Evolutionary conservation across 1,284 basidiomycete species (phyloP), one percentile per base, ranked within the genome.

Genomic region (Ganoderma sinense): DNA sequence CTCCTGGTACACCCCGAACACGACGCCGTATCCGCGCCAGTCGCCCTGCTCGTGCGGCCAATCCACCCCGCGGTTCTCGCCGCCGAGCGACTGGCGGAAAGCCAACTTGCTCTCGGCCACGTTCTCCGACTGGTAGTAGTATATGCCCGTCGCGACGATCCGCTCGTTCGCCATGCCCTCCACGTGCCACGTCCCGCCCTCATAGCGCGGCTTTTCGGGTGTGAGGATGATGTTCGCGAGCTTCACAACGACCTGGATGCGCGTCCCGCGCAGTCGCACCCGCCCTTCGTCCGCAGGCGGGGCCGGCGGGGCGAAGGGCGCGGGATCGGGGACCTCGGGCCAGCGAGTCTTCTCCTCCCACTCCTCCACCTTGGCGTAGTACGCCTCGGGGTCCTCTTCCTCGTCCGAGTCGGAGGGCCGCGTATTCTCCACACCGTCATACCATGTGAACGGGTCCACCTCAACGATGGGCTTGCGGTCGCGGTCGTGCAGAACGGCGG

Each of bases 231-330:
- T 63, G 62, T 63, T 63, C 29, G 62, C 62, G 43, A 51, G 43
- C 33, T 63, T 63, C 64, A 86, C 82, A 64, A 89, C 86, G 18
- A 88, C 77, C 72, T 88, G 86, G 7, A 86, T 67, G 29, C n/a
- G 39, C 4, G 36, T 10, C 41, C 62, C 62, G 20, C 23, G 20
- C 20, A 63, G 43, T 13, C n/a, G 14, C 18, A 51, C 45, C 11
- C 41, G 40, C 14, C 18, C 43, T 68, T 31, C 77, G 14, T 74
- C 14, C 11, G 16, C 4, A 20, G 40, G 14, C 11, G 26, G 23
- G 39, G 36, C 36, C 11, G 61, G 61, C 29, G 61, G 62, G 20
- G n/a, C 23, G 62, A 63, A 63, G 33, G 62, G 62, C 1, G n/a
- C 26, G 33, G 62, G 62, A 23, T 63, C 62, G 29, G 26, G 62